phyloP scores from a whole-genome alignment of 768 basidiomycete genomes.

The Dictyophora rubrovolvata region DNA sequence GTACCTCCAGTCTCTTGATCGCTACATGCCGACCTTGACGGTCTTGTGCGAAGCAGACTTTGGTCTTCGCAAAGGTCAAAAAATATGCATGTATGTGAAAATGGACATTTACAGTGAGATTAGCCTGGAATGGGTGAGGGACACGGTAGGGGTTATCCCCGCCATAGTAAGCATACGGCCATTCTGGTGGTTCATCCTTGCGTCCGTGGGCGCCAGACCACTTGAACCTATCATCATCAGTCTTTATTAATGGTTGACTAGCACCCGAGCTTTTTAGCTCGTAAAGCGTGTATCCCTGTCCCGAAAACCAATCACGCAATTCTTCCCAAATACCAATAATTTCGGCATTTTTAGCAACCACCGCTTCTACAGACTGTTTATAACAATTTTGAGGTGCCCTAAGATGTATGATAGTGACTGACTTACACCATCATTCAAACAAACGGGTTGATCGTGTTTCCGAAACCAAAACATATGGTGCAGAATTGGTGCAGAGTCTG shows the following conservation, averaged over 20 bases:
- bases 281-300: neutral
- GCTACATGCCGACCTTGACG: slow-evolving; percentile 16
- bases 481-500: no score
- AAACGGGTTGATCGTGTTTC: no score
- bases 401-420: no score
- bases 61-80: neutral
- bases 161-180: neutral
- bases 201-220: neutral
- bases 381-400: no score
- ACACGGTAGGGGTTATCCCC: neutral
- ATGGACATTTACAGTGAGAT: neutral
- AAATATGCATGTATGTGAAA: neutral
- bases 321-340: neutral
- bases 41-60: slow-evolving; percentile 18
- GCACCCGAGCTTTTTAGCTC: neutral
- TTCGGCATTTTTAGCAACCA: neutral
- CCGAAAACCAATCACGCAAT: neutral
- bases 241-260: neutral
- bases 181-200: neutral
- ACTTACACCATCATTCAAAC: no score
- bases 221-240: neutral
- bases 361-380: no score
- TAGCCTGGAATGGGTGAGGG: neutral
- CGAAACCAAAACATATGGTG: no score
- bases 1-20: slow-evolving; percentile 18